Conservation (phyloP, 2,329 filamentous ascomycete species). For the Thielaviopsis ethacetica region DNA sequence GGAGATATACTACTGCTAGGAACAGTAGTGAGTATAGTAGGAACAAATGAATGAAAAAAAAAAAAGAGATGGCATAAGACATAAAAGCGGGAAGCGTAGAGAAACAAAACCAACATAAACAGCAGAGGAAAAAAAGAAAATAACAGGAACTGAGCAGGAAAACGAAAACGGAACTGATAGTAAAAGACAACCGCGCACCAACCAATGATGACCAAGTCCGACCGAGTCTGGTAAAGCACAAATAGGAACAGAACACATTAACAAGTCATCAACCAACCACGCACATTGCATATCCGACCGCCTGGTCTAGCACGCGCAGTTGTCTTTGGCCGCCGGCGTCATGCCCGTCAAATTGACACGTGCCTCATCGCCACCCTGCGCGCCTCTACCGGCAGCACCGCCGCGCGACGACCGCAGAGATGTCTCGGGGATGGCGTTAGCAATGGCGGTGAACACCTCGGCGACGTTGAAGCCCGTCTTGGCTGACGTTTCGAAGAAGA, state of each 20-base stretch:
- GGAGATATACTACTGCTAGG: too few relatives aligned
- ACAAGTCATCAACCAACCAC: constrained; percentile 1
- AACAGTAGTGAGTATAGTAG: neutral
- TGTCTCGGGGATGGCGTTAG: constrained; percentile 93
- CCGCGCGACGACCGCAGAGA: constrained; percentile 79
- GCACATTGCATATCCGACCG: neutral
- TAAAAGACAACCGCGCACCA: neutral
- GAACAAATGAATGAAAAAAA: neutral
- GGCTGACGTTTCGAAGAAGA: constrained; percentile 97
- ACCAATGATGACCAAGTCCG: neutral
- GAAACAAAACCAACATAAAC: neutral
- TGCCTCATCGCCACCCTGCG: constrained; percentile 48
- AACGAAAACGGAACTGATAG: neutral
- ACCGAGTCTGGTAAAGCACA: neutral
- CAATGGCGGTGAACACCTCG: constrained; percentile 95
- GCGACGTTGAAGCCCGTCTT: constrained; percentile 91
- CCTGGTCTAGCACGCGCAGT: constrained; percentile 60
- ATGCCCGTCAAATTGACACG: constrained; percentile 70
- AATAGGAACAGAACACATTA: constrained; percentile 1
- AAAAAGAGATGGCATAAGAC: neutral
- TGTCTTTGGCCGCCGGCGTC: constrained; percentile 64
- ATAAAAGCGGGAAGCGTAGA: constrained; percentile 1
- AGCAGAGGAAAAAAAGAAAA: neutral
- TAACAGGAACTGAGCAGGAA: neutral
- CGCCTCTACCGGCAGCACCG: constrained; percentile 39